Base-by-base conservation (phyloP, 139 green algal species). In the Bryopsis sp. region DNA sequence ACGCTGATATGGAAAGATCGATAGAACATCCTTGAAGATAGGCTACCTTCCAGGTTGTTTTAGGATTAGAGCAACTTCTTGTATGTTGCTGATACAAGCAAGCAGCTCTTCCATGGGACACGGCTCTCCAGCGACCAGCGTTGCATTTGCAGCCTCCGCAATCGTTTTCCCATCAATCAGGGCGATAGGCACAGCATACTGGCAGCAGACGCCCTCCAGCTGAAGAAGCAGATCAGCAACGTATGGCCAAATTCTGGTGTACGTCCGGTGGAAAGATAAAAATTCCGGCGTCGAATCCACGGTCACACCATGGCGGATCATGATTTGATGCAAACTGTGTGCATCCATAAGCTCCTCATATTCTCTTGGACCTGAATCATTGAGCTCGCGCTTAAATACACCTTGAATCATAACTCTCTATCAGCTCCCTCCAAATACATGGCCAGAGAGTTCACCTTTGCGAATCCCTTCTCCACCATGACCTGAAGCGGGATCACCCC, bases 281-380 rank as follows among this genome's bases (percentile, higher is more conserved):
- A 82, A 88, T 64, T 88, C 82, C 33, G 82, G 82, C 34, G 82
- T 88, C 37, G 57, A 61, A 50, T 74, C 71, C 26, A 86, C 28
- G 6, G 39, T 47, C 7, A 35, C 2, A 34, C 75, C 81, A 47
- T 78, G 75, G 15, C 81, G 76, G 34, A 88, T 84, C 36, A 85
- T 60, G 54, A 88, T 74, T 61, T 84, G 69, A 61, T 88, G 82
- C 47, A 82, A 61, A 11, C 64, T 77, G 77, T 79, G 79, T n/a
- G 65, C 71, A 68, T 88, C 82, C 77, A 85, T 78, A n/a, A 88
- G 66, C 28, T 75, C 33, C 57, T 85, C 77, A 68, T 82, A 88
- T 8, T 58, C 47, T 24, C 80, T 64, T 6, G 69, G 36, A 35
- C 71, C 68, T 39, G 36, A 46, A 32, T 50, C 24, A 11, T 11